Percentiles rank a stretch among this genome's conserved stretches.
phyloP scores from a whole-genome alignment of 2,329 filamentous ascomycete genomes.

The Aureobasidium zeae region DNA sequence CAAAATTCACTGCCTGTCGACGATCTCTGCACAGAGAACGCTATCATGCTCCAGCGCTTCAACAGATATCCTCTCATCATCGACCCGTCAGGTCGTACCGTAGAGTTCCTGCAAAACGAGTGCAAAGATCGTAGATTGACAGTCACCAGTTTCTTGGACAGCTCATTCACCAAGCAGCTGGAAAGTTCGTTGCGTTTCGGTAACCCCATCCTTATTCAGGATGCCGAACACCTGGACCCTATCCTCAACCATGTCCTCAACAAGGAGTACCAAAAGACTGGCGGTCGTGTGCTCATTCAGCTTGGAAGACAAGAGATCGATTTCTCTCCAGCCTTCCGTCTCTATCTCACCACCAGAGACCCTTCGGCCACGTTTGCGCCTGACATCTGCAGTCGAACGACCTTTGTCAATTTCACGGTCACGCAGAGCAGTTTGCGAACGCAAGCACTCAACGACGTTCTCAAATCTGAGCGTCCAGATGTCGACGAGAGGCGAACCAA shows the following conservation, averaged over 20 bases:
- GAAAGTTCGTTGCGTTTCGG: constrained; percentile 96
- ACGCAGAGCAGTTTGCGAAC: constrained; percentile 98
- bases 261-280: constrained; percentile 98
- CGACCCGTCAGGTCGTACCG: constrained; percentile 88
- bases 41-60: constrained; percentile 93
- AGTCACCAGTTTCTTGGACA: constrained; percentile 95
- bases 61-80: constrained; percentile 98
- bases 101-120: constrained; percentile 90
- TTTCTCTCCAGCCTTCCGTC: constrained; percentile 91
- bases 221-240: constrained; percentile 92
- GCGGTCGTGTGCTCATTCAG: constrained; percentile 94
- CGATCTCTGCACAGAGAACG: constrained; percentile 96
- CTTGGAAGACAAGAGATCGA: constrained; percentile 98
- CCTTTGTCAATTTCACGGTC: constrained; percentile 98
- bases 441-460: constrained; percentile 91
- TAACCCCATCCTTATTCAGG: constrained; percentile 96
- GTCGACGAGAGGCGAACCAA: constrained; percentile 94
- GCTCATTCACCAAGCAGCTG: constrained; percentile 94
- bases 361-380: constrained; percentile 92
- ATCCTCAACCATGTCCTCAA: constrained; percentile 98
- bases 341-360: constrained; percentile 91
- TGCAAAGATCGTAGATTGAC: constrained; percentile 89
- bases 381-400: constrained; percentile 95
- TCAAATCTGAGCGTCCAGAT: constrained; percentile 95
- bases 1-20: constrained; percentile 88